Percentiles rank a stretch among this genome's conserved stretches.
These are phyloP conservation scores for Penicillium canescens DNA, from an alignment of 495 filamentous ascomycete genomes.

Conservation along the genomic window DNA sequence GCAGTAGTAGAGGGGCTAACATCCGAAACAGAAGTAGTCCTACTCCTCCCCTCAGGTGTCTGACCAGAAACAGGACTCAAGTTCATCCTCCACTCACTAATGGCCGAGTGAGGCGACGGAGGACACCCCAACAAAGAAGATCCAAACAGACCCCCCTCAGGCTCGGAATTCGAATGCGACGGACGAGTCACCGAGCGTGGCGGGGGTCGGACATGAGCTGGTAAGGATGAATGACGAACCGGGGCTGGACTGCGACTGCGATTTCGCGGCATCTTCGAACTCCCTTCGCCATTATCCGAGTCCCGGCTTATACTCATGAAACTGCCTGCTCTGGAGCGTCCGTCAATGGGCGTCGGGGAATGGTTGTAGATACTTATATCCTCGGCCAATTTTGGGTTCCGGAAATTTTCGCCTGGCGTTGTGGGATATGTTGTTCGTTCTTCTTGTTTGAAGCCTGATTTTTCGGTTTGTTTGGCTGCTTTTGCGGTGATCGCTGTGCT, in stretches of 20 bases:
- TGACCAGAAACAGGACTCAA: not conserved
- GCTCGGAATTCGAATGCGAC: constrained; percentile 15
- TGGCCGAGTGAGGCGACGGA: not conserved
- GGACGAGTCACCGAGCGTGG: not conserved
- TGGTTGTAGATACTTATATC: constrained; percentile 34
- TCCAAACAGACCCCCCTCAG: not conserved
- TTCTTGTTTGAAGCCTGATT: constrained; percentile 44
- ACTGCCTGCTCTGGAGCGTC: constrained; percentile 22
- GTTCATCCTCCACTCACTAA: too few species aligned
- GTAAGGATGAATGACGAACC: constrained; percentile 8
- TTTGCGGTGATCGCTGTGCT: constrained; percentile 42
- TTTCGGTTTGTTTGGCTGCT: constrained; percentile 40
- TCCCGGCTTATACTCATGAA: constrained; percentile 8
- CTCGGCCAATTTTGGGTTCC: constrained; percentile 39
- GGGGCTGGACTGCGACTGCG: not conserved
- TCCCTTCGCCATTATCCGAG: constrained; percentile 23
- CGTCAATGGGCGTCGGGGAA: not conserved
- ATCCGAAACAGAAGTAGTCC: too few species aligned
- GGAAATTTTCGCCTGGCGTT: constrained; percentile 48
- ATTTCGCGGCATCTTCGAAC: constrained; percentile 2
- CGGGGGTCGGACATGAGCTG: not conserved
- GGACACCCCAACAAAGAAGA: not conserved
- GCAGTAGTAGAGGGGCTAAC: too few species aligned
- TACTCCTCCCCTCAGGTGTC: not conserved
- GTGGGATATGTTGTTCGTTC: constrained; percentile 48